phyloP scores from a whole-genome alignment of 257 asterid species.

The Solanum corneliomulleri region DNA sequence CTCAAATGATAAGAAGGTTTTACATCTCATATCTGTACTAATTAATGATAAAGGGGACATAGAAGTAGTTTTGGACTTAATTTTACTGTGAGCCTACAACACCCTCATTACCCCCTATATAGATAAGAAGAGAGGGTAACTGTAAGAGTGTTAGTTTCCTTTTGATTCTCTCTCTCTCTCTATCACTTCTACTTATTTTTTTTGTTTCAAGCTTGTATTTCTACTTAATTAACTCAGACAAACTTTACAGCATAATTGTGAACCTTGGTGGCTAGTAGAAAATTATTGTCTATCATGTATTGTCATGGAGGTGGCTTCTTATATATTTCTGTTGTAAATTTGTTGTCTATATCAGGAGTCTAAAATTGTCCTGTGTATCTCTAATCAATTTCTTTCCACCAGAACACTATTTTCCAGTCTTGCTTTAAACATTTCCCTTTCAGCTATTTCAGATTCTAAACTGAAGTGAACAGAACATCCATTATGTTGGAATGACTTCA shows the following conservation, averaged over 20 bases:
- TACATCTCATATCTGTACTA: background rate
- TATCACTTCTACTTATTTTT: background rate
- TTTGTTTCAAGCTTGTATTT: background rate
- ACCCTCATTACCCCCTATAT: background rate
- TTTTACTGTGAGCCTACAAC: background rate
- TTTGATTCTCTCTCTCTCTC: background rate
- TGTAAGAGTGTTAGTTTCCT: background rate
- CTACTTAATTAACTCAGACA: background rate
- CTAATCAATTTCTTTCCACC: background rate
- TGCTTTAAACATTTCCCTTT: background rate
- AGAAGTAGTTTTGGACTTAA: background rate
- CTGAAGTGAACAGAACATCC: background rate
- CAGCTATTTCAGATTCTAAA: background rate
- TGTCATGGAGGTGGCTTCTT: background rate
- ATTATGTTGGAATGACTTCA: conserved; percentile 20
- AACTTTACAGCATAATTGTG: background rate
- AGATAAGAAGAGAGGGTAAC: background rate
- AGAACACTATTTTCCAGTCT: background rate
- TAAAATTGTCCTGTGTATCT: background rate
- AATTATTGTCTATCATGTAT: background rate
- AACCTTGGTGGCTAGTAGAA: background rate
- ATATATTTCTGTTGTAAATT: background rate
- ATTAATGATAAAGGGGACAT: background rate
- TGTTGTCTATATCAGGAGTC: background rate
- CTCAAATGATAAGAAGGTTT: background rate